Percentiles rank a stretch among this genome's conserved stretches.
Conservation (phyloP, 78 protist genomes). For the Planoprotostelium fungivorum region DNA sequence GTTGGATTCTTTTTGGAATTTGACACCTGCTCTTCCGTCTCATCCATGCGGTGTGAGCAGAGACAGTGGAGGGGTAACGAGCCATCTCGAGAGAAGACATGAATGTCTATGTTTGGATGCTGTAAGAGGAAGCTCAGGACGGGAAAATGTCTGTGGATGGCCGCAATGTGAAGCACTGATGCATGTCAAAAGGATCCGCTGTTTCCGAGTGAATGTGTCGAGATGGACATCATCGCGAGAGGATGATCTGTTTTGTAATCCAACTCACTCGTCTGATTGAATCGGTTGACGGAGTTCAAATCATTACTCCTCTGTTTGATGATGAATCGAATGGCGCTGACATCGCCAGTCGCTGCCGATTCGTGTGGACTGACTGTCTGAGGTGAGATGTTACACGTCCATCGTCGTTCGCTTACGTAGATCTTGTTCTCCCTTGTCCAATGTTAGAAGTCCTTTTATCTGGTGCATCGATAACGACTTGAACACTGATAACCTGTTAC, state of each 20-base stretch:
- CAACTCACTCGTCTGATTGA: background rate
- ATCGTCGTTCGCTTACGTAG: too few species aligned
- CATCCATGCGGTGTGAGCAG: background rate
- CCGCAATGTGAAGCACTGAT: background rate
- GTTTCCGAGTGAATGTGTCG: background rate
- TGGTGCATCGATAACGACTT: background rate
- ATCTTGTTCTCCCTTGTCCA: background rate
- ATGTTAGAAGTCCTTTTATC: too few species aligned
- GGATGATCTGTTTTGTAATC: background rate
- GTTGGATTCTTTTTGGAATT: too few species aligned
- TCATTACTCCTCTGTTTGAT: background rate
- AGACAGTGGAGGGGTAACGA: background rate
- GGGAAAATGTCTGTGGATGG: background rate
- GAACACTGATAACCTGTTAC: background rate
- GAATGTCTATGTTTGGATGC: background rate
- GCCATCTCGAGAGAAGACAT: background rate
- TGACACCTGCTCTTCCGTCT: background rate
- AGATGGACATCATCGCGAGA: background rate
- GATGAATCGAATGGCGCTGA: background rate
- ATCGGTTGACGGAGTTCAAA: background rate
- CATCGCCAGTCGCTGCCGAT: background rate
- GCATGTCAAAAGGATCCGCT: background rate
- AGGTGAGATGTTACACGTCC: too few species aligned
- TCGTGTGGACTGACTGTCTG: background rate
- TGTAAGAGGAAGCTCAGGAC: background rate